These are phyloP conservation scores for Cicer pinnatifidum DNA, from an alignment of 306 rosid species.

Conservation along the genomic window DNA sequence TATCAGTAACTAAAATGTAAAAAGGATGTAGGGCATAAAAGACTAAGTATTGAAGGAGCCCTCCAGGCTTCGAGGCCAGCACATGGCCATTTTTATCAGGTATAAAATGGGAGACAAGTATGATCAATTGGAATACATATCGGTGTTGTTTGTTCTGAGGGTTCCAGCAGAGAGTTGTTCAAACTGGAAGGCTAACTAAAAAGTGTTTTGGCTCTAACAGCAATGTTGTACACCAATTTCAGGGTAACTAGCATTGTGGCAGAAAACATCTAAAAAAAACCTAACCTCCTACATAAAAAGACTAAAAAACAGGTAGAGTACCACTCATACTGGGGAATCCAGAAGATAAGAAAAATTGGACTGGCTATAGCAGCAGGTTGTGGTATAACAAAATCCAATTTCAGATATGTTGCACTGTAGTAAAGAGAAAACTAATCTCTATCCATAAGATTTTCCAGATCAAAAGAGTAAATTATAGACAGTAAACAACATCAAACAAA, in stretches of 20 bases:
- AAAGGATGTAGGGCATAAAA: constrained; percentile 56
- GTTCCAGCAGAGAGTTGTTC: constrained; percentile 42
- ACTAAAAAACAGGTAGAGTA: constrained; percentile 30
- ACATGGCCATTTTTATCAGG: constrained; percentile 37
- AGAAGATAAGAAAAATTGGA: constrained; percentile 36
- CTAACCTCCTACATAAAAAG: constrained; percentile 4
- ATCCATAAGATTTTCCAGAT: constrained; percentile 21
- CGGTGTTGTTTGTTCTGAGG: constrained; percentile 24
- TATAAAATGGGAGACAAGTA: constrained; percentile 42
- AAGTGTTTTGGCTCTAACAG: constrained; percentile 32
- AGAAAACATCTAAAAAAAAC: constrained; percentile 32
- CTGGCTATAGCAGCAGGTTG: constrained; percentile 30
- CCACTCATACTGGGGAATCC: constrained; percentile 44
- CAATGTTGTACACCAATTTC: constrained; percentile 30
- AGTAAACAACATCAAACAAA: constrained; percentile 24
- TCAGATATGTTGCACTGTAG: constrained; percentile 29
- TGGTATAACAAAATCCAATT: constrained; percentile 39
- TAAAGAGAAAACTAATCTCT: constrained; percentile 22
- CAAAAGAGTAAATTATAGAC: constrained; percentile 5
- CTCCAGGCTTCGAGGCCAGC: constrained; percentile 52
- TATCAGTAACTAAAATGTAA: constrained; percentile 74
- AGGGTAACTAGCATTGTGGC: constrained; percentile 27
- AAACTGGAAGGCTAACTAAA: constrained; percentile 29
- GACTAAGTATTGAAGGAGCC: constrained; percentile 60
- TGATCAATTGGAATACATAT: constrained; percentile 41